Percentiles rank a stretch among this genome's conserved stretches.
Conservation (phyloP, 2,329 filamentous ascomycete genomes). For the Nectriaceae sp. region DNA sequence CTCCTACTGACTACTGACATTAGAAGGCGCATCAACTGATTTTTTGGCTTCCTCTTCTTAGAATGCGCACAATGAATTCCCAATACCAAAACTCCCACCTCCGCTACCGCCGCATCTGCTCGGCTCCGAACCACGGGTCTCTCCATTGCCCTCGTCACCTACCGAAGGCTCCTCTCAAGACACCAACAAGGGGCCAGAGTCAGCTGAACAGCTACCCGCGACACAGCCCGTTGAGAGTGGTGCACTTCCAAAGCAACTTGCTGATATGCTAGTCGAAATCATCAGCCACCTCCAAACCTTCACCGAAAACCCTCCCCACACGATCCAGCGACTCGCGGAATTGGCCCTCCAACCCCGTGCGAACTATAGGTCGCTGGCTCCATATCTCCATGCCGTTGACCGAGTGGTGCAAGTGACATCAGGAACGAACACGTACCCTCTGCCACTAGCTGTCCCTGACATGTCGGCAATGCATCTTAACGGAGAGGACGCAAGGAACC, state of each 20-base stretch:
- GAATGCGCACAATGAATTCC: constrained; percentile 77
- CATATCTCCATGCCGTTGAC: constrained; percentile 89
- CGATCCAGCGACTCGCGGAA: constrained; percentile 88
- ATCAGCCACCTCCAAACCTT: constrained; percentile 68
- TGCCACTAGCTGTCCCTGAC: constrained; percentile 67
- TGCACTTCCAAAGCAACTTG: constrained; percentile 64
- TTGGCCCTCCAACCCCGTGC: constrained; percentile 74
- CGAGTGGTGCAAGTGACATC: constrained; percentile 90
- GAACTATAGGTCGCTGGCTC: constrained; percentile 79
- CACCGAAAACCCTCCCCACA: constrained; percentile 77
- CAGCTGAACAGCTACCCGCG: constrained; percentile 42
- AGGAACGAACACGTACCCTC: constrained; percentile 75
- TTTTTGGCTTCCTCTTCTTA: constrained; percentile 35
- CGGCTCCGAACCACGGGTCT: constrained; percentile 46
- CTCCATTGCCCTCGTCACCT: constrained; percentile 46
- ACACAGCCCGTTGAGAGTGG: constrained; percentile 37
- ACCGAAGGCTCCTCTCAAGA: constrained; percentile 53
- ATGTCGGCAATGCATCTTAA: constrained; percentile 61
- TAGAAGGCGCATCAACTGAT: constrained; percentile 1
- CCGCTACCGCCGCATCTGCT: constrained; percentile 41
- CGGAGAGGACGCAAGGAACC: constrained; percentile 52
- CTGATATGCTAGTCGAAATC: constrained; percentile 63
- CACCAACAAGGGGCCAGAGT: constrained; percentile 69
- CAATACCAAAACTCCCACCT: constrained; percentile 62
- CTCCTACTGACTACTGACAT: not conserved